These are phyloP conservation scores for Cocos nucifera DNA, from an alignment of 176 grass and related monocot genomes.

Conservation along the genomic window DNA sequence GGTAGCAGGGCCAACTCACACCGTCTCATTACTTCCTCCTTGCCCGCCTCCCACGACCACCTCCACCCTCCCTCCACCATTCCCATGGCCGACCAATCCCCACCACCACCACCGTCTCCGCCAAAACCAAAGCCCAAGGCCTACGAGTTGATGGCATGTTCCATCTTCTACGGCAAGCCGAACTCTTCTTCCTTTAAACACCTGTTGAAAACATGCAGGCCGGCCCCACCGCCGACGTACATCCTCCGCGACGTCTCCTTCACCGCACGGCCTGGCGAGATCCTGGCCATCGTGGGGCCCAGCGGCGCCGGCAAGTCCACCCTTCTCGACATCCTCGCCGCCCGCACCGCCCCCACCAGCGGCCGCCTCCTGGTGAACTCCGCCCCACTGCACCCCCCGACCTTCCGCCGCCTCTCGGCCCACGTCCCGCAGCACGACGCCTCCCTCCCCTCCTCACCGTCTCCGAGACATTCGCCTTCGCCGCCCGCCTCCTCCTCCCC, in stretches of 20 bases:
- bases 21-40: too few species aligned
- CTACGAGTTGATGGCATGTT: conserved; percentile 64
- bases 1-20: too few species aligned
- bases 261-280: conserved; percentile 55
- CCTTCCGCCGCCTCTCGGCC: conserved; percentile 66
- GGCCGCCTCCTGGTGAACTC: conserved; percentile 63
- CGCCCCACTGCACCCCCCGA: conserved; percentile 35
- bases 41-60: too few species aligned
- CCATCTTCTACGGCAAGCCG: conserved; percentile 80
- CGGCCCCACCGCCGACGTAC: conserved; percentile 31
- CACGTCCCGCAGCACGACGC: conserved; percentile 71
- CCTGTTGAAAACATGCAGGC: conserved; percentile 38
- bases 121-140: background rate
- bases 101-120: background rate
- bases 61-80: too few species aligned
- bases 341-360: conserved; percentile 47
- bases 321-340: conserved; percentile 79
- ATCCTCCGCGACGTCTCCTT: conserved; percentile 84
- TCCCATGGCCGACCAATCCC: too few species aligned
- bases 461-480: conserved; percentile 75
- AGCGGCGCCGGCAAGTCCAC: conserved; percentile 95
- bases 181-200: conserved; percentile 16
- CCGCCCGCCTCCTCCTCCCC: conserved; percentile 52
- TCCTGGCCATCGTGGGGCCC: conserved; percentile 79
- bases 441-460: conserved; percentile 70